A percentile compares a stretch with the other conserved stretches of the same genome.
These are phyloP conservation scores for Stephanodiscus minutulus DNA, from an alignment of 108 stramenopile species.

Conservation along the genomic window DNA sequence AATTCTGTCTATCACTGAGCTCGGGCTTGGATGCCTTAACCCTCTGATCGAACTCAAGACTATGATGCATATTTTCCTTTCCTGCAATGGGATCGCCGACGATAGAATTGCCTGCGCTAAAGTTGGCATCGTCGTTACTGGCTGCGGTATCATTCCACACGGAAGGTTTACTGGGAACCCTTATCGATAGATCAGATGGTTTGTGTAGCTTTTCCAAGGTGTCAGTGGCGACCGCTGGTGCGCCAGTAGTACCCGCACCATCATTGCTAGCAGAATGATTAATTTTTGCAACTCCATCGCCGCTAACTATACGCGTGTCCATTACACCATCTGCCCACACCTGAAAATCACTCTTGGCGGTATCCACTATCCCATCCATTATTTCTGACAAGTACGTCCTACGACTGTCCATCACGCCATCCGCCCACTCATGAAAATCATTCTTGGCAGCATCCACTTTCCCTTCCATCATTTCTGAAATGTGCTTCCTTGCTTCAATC, in stretches of 20 bases:
- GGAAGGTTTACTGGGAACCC: neutral
- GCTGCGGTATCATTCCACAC: neutral
- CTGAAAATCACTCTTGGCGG: slow-evolving; percentile 23
- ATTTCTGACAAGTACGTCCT: slow-evolving; percentile 4
- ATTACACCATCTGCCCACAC: slow-evolving; percentile 10
- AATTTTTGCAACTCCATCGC: neutral
- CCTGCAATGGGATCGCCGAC: neutral
- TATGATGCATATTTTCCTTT: neutral
- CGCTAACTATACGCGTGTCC: neutral
- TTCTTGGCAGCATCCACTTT: slow-evolving; percentile 14
- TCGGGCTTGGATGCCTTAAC: neutral
- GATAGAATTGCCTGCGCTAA: neutral
- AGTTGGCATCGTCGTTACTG: neutral
- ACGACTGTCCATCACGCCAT: slow-evolving; percentile 5
- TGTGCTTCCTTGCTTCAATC: slow-evolving; percentile 9
- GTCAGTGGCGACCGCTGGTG: neutral
- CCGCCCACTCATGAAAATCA: slow-evolving; percentile 16
- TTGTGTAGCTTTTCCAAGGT: neutral
- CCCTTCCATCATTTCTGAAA: slow-evolving; percentile 6
- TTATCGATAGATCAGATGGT: neutral
- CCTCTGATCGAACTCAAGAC: neutral
- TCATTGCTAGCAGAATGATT: neutral
- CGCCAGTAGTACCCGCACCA: neutral
- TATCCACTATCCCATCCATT: neutral
- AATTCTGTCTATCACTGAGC: neutral